Conservation (phyloP, 1,139 yeast genomes). For the Candida sp. region DNA sequence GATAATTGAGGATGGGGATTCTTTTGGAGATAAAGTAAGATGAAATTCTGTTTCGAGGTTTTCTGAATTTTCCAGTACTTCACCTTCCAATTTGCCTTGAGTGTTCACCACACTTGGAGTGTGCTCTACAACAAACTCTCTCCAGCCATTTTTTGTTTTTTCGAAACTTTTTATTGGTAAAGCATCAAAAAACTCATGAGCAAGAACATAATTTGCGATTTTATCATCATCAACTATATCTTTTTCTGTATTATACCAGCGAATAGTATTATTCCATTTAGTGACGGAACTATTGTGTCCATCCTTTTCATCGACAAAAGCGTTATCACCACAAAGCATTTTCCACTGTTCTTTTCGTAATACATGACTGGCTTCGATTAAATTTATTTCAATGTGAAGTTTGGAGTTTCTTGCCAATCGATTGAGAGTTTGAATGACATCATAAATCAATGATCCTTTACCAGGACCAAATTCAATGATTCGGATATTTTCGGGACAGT, state of each 20-base stretch:
- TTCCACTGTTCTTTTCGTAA: conserved; percentile 57
- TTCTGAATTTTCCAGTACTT: conserved; percentile 8
- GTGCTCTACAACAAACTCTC: conserved; percentile 69
- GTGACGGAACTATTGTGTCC: conserved; percentile 42
- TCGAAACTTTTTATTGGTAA: conserved; percentile 73
- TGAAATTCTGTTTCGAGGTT: conserved; percentile 48
- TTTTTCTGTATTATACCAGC: conserved; percentile 72
- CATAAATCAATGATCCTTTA: conserved; percentile 74
- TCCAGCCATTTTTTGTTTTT: conserved; percentile 66
- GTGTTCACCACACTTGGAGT: conserved; percentile 40
- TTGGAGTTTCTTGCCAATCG: conserved; percentile 26
- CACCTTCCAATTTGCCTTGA: conserved; percentile 24
- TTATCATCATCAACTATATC: conserved; percentile 41
- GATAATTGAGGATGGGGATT: conserved; percentile 61
- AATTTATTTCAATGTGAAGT: conserved; percentile 40
- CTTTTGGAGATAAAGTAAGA: conserved; percentile 54
- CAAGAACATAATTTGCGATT: conserved; percentile 61
- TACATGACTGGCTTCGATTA: conserved; percentile 74
- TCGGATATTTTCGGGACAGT: conserved; percentile 45
- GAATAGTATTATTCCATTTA: conserved; percentile 51
- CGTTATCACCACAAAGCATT: conserved; percentile 38
- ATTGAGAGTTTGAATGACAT: conserved; percentile 49
- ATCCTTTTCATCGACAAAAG: conserved; percentile 16
- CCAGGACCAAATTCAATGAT: conserved; percentile 92
- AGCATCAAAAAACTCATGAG: conserved; percentile 89